Percentiles rank a stretch among this genome's conserved stretches.
Conservation (phyloP, 192 early-diverging fungal species). For the Podochytrium sp. region DNA sequence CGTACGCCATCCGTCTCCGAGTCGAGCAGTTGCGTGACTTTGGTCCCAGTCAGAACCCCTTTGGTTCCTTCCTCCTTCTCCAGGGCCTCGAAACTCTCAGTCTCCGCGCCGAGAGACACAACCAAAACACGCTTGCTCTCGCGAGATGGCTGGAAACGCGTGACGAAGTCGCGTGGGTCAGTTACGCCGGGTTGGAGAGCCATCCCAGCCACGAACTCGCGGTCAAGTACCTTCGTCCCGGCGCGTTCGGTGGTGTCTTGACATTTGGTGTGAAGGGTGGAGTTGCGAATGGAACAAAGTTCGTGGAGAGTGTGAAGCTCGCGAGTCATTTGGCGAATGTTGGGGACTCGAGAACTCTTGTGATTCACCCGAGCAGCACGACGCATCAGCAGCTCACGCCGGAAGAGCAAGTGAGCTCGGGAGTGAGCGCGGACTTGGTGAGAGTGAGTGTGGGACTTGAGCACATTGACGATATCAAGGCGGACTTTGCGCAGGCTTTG, state of each 20-base stretch:
- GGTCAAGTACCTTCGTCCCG: constrained; percentile 78
- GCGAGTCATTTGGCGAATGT: constrained; percentile 92
- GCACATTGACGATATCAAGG: constrained; percentile 62
- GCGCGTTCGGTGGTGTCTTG: constrained; percentile 83
- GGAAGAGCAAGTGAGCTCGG: constrained; percentile 76
- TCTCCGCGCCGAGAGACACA: constrained; percentile 84
- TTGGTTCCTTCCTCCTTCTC: constrained; percentile 83
- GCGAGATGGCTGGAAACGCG: constrained; percentile 79
- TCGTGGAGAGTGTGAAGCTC: constrained; percentile 80
- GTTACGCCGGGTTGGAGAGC: constrained; percentile 80
- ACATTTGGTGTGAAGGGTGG: constrained; percentile 61
- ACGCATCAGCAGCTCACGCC: constrained; percentile 88
- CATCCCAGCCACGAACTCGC: constrained; percentile 82
- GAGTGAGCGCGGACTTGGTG: constrained; percentile 81
- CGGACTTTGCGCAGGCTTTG: constrained; percentile 52
- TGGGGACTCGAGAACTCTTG: constrained; percentile 90
- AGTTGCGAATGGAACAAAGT: constrained; percentile 57
- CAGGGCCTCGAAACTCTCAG: constrained; percentile 93
- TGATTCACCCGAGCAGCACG: constrained; percentile 82
- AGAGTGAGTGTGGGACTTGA: constrained; percentile 88
- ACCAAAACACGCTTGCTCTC: constrained; percentile 76
- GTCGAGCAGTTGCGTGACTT: constrained; percentile 86
- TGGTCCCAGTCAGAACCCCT: constrained; percentile 84
- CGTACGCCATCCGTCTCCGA: constrained; percentile 78
- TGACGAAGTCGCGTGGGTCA: constrained; percentile 82